Conservation (phyloP, 2,329 filamentous ascomycete species). For the Thelonectria blattea region DNA sequence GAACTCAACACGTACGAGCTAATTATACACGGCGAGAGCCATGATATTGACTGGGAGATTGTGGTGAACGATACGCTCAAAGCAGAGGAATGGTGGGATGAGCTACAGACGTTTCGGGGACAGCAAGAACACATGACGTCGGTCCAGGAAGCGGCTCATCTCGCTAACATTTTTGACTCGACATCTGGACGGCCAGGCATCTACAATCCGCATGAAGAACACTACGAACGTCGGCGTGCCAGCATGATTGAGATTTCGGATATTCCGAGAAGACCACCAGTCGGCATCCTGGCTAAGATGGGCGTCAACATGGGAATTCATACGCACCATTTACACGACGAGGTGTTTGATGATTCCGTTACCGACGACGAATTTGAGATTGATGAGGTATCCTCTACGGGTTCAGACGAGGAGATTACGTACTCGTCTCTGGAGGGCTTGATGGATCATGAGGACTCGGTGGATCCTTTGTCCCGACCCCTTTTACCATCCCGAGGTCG, state of each 20-base stretch:
- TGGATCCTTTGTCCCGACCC: slow-evolving; percentile 28
- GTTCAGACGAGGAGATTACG: slow-evolving; percentile 40
- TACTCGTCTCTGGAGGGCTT: slow-evolving; percentile 33
- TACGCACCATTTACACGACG: slow-evolving; percentile 72
- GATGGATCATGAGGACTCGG: slow-evolving; percentile 39
- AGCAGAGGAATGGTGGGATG: slow-evolving; percentile 83
- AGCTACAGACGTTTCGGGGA: slow-evolving; percentile 65
- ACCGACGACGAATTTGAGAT: slow-evolving; percentile 41
- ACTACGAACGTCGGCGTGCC: slow-evolving; percentile 43
- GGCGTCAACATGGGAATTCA: slow-evolving; percentile 76
- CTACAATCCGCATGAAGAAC: slow-evolving; percentile 50
- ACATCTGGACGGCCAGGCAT: slow-evolving; percentile 50
- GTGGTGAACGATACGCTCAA: slow-evolving; percentile 70
- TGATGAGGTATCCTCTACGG: slow-evolving; percentile 41
- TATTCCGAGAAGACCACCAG: slow-evolving; percentile 65
- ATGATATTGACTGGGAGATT: slow-evolving; percentile 60
- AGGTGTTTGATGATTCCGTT: slow-evolving; percentile 57
- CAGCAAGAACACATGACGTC: slow-evolving; percentile 45
- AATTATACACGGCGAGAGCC: slow-evolving; percentile 73
- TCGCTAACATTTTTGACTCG: slow-evolving; percentile 52
- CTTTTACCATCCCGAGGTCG: slow-evolving; percentile 26
- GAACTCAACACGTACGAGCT: slow-evolving; percentile 74
- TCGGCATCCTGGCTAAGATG: slow-evolving; percentile 58
- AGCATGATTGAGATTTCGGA: slow-evolving; percentile 66
- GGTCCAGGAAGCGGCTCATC: slow-evolving; percentile 51